Conservation (phyloP, 257 asterid species). For the Solanum sitiens region DNA sequence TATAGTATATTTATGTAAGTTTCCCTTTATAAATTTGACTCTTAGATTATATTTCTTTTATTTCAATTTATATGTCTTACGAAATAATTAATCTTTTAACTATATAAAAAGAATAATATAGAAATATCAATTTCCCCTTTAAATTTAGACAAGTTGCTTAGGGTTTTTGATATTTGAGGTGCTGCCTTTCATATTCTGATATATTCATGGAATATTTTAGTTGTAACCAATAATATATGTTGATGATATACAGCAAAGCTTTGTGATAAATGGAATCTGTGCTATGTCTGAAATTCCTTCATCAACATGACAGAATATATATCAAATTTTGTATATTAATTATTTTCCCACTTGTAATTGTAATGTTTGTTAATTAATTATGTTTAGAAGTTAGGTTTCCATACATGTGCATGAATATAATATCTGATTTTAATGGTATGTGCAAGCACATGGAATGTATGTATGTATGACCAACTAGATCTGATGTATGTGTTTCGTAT, state of each 20-base stretch:
- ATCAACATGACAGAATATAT: background rate
- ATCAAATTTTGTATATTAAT: background rate
- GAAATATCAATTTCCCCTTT: background rate
- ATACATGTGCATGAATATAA: background rate
- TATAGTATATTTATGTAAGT: too few species aligned
- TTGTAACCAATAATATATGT: background rate
- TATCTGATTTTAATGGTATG: background rate
- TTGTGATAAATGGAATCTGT: background rate
- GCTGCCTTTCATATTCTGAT: background rate
- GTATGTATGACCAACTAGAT: background rate
- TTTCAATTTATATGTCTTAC: background rate
- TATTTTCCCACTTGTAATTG: background rate
- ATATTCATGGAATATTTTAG: background rate
- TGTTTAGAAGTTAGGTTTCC: background rate
- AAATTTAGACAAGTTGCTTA: background rate
- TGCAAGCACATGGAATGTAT: background rate
- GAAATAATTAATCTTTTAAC: background rate
- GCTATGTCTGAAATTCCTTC: background rate
- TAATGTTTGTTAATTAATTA: background rate
- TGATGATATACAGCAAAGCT: background rate
- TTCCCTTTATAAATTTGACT: background rate
- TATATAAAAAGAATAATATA: background rate
- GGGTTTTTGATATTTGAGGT: background rate
- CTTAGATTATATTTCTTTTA: background rate
- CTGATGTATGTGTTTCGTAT: background rate